Evolutionary conservation across 192 early-diverging fungal genomes (phyloP).

Genomic region (Gamsiella multidivaricata): DNA sequence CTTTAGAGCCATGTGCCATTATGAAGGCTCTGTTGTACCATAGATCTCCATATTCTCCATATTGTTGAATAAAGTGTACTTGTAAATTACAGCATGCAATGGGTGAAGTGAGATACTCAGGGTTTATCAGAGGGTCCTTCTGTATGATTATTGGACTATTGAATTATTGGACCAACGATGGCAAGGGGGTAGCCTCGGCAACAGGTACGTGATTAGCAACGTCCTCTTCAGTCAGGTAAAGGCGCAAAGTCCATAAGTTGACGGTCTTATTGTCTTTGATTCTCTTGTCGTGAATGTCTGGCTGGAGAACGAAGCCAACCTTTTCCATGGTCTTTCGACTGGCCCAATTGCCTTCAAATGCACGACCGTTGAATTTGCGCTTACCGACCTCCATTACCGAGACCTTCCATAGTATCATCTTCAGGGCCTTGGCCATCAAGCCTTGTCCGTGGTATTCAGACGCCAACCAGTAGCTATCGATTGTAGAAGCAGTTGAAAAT

Average conservation of each 20-base stretch:
- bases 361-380: conserved; percentile 35
- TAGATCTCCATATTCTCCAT: background rate
- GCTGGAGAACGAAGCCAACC: conserved; percentile 33
- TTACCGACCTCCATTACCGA: conserved; percentile 36
- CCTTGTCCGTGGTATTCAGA: conserved; percentile 44
- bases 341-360: conserved; percentile 28
- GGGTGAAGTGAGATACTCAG: no score
- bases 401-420: conserved; percentile 15
- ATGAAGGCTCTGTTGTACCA: background rate
- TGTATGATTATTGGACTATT: no score
- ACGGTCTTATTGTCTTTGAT: conserved; percentile 3
- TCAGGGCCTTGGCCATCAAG: conserved; percentile 41
- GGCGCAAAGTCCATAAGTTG: conserved; percentile 8
- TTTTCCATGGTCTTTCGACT: conserved; percentile 41
- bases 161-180: background rate
- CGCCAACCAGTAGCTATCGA: conserved; percentile 36
- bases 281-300: background rate
- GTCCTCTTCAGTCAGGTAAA: conserved; percentile 25
- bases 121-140: no score
- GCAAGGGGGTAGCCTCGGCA: conserved; percentile 13
- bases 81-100: no score
- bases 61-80: background rate
- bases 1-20: no score
- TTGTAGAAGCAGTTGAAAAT: background rate
- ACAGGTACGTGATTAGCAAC: background rate